Conservation (phyloP, 805 yeast species). For the Lachancea sp. region DNA sequence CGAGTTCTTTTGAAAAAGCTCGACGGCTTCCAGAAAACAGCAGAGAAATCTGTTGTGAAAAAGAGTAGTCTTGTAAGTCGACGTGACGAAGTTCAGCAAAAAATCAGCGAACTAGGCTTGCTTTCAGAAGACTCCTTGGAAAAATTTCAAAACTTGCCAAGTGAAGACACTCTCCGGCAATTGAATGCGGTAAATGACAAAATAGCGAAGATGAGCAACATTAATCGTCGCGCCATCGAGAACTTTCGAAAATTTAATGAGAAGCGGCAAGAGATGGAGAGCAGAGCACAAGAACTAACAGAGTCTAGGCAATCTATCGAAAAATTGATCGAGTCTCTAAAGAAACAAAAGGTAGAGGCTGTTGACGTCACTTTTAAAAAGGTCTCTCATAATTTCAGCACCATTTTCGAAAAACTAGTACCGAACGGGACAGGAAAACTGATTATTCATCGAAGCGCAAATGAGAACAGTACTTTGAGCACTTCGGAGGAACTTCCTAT, state of each 20-base stretch:
- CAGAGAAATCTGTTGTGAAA: constrained; percentile 59
- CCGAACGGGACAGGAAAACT: constrained; percentile 77
- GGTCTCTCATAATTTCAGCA: constrained; percentile 66
- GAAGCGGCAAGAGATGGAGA: constrained; percentile 60
- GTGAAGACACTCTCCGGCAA: constrained; percentile 47
- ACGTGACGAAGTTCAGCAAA: constrained; percentile 64
- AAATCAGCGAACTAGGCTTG: constrained; percentile 78
- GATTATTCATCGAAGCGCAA: constrained; percentile 47
- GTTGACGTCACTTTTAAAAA: constrained; percentile 70
- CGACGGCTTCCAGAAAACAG: constrained; percentile 53
- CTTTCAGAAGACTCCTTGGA: constrained; percentile 79
- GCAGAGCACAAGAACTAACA: constrained; percentile 62
- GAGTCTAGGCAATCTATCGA: constrained; percentile 68
- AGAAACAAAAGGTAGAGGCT: constrained; percentile 75
- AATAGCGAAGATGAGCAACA: constrained; percentile 61
- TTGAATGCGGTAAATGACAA: constrained; percentile 51
- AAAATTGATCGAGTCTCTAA: constrained; percentile 59
- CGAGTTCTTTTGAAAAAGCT: constrained; percentile 45
- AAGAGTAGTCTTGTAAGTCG: constrained; percentile 54
- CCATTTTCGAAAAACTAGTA: constrained; percentile 72
- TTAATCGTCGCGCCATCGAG: constrained; percentile 85
- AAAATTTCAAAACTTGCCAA: constrained; percentile 37
- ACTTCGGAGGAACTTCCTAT: constrained; percentile 13
- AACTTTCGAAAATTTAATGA: constrained; percentile 67
- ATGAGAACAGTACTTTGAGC: constrained; percentile 8